Conservation (phyloP, 2,329 filamentous ascomycete genomes). For the Pyricularia pennisetigena region DNA sequence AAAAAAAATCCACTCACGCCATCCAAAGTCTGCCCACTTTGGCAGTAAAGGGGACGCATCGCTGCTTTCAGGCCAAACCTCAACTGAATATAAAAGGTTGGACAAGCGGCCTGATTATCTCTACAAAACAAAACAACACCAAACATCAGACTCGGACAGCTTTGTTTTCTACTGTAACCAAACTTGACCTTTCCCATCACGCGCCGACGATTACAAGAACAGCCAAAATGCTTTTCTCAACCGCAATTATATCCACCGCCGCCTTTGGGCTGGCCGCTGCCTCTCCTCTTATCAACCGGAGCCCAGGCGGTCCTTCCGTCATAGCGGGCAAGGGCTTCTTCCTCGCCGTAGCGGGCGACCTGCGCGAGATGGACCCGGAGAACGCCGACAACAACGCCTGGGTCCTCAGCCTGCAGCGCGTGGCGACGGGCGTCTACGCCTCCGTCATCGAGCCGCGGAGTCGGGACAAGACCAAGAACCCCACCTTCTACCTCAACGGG, state of each 20-base stretch:
- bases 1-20: too few species aligned
- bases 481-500: constrained; percentile 3
- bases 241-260: background rate
- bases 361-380: background rate
- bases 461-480: constrained; percentile 3
- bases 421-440: constrained; percentile 1
- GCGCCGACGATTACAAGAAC: background rate
- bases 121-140: background rate
- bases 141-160: background rate
- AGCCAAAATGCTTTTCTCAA: constrained; percentile 1
- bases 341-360: background rate
- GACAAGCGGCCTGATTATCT: background rate
- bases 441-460: background rate
- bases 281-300: background rate
- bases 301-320: background rate
- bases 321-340: constrained; percentile 2
- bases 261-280: background rate
- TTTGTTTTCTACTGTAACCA: background rate
- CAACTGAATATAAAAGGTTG: background rate
- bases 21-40: background rate
- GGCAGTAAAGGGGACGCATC: background rate
- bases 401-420: constrained; percentile 1
- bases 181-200: background rate
- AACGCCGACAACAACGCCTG: constrained; percentile 2
- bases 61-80: background rate